Base-by-base conservation (phyloP, 495 filamentous ascomycete genomes). In the Hypoxylon subgilvum region DNA sequence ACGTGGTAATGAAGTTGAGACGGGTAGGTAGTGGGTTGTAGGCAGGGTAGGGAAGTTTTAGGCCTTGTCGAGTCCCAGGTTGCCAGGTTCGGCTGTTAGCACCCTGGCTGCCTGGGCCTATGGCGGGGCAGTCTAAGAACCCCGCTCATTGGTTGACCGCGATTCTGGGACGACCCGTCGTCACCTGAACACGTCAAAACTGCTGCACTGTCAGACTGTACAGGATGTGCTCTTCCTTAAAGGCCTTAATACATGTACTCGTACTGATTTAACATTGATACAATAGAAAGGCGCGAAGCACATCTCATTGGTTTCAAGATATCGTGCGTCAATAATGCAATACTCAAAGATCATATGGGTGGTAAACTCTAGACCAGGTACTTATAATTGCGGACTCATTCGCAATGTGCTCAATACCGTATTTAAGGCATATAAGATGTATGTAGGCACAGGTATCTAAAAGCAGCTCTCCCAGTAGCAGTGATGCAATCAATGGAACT, bases 111-210 rank as follows among this genome's bases (percentile, higher is more conserved):
- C n/a, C n/a, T n/a, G n/a, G n/a, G n/a, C n/a, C 27, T 41, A 54
- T 65, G 61, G 61, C 61, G 61, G 61, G 61, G 61, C 50, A 65
- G 39, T 27, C 16, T 4, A 51, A 4, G 28, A 30, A 12, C n/a
- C 9, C 1, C 13, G 7, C 6, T 63, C 38, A 65, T 65, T 65
- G 61, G 61, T 16, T 43, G 35, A 47, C 61, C 55, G 9, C 40
- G 31, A 45, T 32, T 65, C 50, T 60, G 61, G 61, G 56, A 63
- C 60, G 53, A 47, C 60, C 52, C 53, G 57, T 17, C 49, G 60
- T 63, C 60, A 63, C 60, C 60, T 63, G 60, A 63, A 63, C 60
- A 63, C 60, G 60, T 63, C 60, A 58, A 63, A 63, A 49, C 36
- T 54, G 53, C 60, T 63, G 44, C 48, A 30, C 43, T 57, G 57